These are phyloP conservation scores for Trametes elegans DNA, from an alignment of 768 basidiomycete genomes.

Conservation along the genomic window DNA sequence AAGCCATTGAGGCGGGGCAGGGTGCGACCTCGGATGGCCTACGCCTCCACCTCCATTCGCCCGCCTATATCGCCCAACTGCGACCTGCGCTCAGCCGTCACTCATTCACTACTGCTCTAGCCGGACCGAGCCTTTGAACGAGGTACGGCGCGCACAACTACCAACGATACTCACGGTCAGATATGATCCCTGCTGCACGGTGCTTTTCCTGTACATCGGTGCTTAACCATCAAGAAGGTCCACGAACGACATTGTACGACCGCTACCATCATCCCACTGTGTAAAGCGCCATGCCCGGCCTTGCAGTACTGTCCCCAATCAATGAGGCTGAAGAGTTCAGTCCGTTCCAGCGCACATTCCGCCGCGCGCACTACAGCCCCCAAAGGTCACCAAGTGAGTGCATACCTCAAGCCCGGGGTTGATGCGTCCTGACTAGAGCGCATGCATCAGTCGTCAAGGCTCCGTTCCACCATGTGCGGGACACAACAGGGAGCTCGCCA, in stretches of 20 bases:
- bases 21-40: conserved; percentile 9
- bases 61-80: not conserved
- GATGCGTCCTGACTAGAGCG: not conserved
- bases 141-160: not conserved
- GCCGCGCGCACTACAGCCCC: not conserved
- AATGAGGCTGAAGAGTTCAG: conserved; percentile 13
- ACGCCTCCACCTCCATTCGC: conserved; percentile 5
- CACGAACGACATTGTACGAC: not conserved
- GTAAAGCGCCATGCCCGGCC: conserved; percentile 11
- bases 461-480: conserved; percentile 6
- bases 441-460: not conserved
- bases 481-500: not conserved
- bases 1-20: conserved; percentile 10
- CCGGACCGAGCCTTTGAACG: not conserved
- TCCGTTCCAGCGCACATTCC: conserved; percentile 12
- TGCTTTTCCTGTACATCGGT: not conserved
- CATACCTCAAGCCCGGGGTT: too few species aligned
- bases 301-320: conserved; percentile 14
- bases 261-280: not conserved
- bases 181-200: conserved; percentile 1
- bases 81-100: not conserved
- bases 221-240: conserved; percentile 10
- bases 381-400: conserved; percentile 16
- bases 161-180: conserved; percentile 1
- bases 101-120: not conserved